These are phyloP conservation scores for Gossypioides kirkii DNA, from an alignment of 345 rosid genomes.

Conservation along the genomic window DNA sequence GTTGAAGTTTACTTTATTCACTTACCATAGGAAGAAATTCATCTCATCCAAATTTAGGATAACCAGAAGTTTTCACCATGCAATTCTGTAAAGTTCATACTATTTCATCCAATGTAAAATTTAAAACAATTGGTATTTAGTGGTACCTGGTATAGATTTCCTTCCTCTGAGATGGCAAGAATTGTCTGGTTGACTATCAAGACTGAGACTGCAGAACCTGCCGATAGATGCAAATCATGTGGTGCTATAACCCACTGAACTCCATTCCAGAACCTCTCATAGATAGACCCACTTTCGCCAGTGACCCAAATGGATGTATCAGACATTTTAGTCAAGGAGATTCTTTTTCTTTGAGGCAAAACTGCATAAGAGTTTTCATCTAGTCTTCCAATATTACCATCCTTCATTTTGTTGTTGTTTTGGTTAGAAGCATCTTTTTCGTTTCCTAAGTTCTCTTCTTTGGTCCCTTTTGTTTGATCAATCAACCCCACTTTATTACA, in stretches of 20 bases:
- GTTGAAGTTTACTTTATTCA: no score
- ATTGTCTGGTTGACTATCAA: conserved; percentile 58
- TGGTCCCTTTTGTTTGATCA: conserved; percentile 16
- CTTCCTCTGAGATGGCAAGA: conserved; percentile 55
- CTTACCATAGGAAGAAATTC: no score
- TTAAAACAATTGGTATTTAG: not conserved
- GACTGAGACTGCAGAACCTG: conserved; percentile 43
- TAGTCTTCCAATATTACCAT: conserved; percentile 16
- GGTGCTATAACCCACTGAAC: conserved; percentile 71
- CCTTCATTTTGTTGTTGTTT: conserved; percentile 19
- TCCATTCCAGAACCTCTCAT: conserved; percentile 78
- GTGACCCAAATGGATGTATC: conserved; percentile 65
- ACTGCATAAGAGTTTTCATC: conserved; percentile 20
- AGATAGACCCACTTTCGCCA: conserved; percentile 57
- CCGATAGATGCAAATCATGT: conserved; percentile 43
- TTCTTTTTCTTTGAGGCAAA: conserved; percentile 51
- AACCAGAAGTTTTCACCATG: not conserved
- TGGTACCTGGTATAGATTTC: conserved; percentile 53
- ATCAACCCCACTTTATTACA: conserved; percentile 53
- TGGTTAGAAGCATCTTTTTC: conserved; percentile 14
- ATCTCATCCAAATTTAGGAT: no score
- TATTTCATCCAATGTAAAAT: not conserved
- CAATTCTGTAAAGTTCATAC: not conserved
- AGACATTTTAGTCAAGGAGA: conserved; percentile 54
- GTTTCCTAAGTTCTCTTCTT: conserved; percentile 14